Base-by-base conservation (phyloP, 78 protist species). In the Dictyostelium citrinum region DNA sequence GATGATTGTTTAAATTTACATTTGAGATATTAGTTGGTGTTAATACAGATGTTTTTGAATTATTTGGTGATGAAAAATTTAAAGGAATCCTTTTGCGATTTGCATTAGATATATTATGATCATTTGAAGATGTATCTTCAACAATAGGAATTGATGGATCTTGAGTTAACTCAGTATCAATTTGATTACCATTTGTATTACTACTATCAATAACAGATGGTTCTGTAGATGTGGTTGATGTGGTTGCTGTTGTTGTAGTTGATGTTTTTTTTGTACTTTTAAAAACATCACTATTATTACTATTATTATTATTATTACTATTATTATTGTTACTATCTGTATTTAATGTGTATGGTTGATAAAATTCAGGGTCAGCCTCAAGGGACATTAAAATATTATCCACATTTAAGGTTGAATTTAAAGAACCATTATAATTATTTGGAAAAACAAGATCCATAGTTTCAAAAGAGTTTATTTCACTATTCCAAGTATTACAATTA, bases 311-410 rank as follows among this genome's bases (percentile, higher is more conserved):
- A 70, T 60, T 27, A 70, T 29, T 35, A 33, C 35, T 70, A 9
- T 72, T 72, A 35, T 16, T 72, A 6, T 72, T 37, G 20, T 37
- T 72, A 20, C 37, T 37, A 37, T 24, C n/a, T 29, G 29, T 35
- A 20, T 35, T 72, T 64, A 64, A 22, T 27, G 29, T 64, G 27
- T 64, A 27, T 27, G 39, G 22, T 64, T 27, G 35, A 64, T 27
- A 64, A 70, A 70, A 33, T 14, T 20, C 83, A 35, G 83, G 83
- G 22, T 85, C 91, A 5, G 83, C 61, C 10, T 85, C 91, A 1
- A 85, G 78, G 12, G 91, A 76, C 27, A 74, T 55, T 37, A 76
- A 17, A 76, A 85, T 85, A 76, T 74, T 58, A 41, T 51, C 77
- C 1, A 85, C 12, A 55, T 74, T 68, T 17, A 35, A 9, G 9